Percentiles rank a stretch among this genome's conserved stretches.
These are phyloP conservation scores for Talaromyces ruber DNA, from an alignment of 495 filamentous ascomycete genomes.

Conservation along the genomic window DNA sequence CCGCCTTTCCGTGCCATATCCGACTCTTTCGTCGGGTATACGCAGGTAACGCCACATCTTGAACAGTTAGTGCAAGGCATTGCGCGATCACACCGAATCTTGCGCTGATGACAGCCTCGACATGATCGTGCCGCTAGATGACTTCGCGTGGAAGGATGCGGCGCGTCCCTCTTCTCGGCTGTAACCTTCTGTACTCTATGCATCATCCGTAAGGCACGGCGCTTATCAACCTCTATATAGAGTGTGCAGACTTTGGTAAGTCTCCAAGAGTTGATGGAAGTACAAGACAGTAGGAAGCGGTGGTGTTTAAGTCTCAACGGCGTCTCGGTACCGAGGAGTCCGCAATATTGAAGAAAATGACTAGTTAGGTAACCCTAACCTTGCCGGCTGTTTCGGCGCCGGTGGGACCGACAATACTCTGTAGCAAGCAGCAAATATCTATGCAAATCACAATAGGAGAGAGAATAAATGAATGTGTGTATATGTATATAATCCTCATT, in stretches of 20 bases:
- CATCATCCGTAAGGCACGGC: not conserved
- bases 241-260: not conserved
- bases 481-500: not conserved
- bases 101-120: constrained; percentile 47
- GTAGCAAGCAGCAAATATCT: not conserved
- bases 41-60: constrained; percentile 46
- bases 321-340: constrained; percentile 2
- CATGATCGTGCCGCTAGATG: constrained; percentile 9
- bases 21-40: constrained; percentile 42
- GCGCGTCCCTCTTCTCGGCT: not conserved
- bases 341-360: too few species aligned
- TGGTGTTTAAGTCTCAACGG: not conserved
- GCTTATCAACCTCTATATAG: not conserved
- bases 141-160: not conserved
- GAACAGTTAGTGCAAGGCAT: constrained; percentile 55
- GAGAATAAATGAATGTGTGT: not conserved
- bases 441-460: not conserved
- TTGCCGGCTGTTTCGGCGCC: not conserved
- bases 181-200: not conserved
- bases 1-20: constrained; percentile 32
- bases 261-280: not conserved
- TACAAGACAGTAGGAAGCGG: not conserved
- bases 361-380: not conserved
- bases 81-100: constrained; percentile 54
- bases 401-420: not conserved